Evolutionary conservation across 441 rosid species (phyloP).

Genomic region (Kokia cookei): DNA sequence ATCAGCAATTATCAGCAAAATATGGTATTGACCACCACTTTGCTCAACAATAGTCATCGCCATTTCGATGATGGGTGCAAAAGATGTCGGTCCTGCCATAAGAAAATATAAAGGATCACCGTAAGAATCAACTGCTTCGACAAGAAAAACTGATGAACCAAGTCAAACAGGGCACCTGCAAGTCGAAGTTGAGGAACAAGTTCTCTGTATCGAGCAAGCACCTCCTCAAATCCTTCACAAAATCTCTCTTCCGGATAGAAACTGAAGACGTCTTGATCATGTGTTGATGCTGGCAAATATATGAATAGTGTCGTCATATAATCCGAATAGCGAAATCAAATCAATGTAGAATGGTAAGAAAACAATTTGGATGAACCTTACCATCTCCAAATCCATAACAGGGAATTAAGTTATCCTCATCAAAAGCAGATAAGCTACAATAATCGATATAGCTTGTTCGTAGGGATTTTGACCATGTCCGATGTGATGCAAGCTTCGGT

Average conservation of each 20-base stretch:
- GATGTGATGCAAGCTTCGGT: slow-evolving; percentile 58
- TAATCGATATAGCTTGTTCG: slow-evolving; percentile 75
- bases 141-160: neutral
- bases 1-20: slow-evolving; percentile 88
- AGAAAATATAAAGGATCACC: neutral
- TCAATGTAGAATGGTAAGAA: neutral
- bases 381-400: slow-evolving; percentile 88
- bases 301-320: slow-evolving; percentile 6
- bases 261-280: slow-evolving; percentile 74
- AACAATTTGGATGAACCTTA: slow-evolving; percentile 19
- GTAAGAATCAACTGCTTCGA: neutral
- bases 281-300: slow-evolving; percentile 57
- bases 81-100: slow-evolving; percentile 85
- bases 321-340: neutral
- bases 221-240: slow-evolving; percentile 86
- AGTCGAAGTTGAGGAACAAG: slow-evolving; percentile 72
- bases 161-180: slow-evolving; percentile 42
- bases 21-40: slow-evolving; percentile 92
- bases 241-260: slow-evolving; percentile 53
- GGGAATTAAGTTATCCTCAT: slow-evolving; percentile 77
- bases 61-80: slow-evolving; percentile 89
- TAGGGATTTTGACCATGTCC: slow-evolving; percentile 61
- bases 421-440: slow-evolving; percentile 71
- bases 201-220: slow-evolving; percentile 57
- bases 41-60: slow-evolving; percentile 85